These are phyloP conservation scores for Conoideocrella luteorostrata DNA, from an alignment of 2,329 filamentous ascomycete species.

Conservation along the genomic window DNA sequence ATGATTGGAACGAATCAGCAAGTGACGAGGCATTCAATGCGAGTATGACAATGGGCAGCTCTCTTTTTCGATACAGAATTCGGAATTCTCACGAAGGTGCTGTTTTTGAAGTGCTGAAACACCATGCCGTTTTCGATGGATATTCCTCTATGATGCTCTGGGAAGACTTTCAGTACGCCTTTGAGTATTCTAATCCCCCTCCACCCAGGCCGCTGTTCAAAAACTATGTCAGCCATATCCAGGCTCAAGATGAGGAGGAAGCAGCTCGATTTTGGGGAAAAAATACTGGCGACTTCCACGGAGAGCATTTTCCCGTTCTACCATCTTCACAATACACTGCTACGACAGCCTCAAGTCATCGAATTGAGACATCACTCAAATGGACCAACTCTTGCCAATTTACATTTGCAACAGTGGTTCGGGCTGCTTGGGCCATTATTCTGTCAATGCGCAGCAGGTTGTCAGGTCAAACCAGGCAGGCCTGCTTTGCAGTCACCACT, in stretches of 20 bases:
- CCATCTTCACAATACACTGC: neutral
- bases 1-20: no score
- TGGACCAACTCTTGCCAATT: no score
- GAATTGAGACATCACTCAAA: neutral
- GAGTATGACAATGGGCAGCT: neutral
- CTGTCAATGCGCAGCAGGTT: conserved; percentile 12
- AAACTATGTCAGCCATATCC: neutral
- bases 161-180: neutral
- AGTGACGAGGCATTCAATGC: no score
- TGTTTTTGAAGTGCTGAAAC: neutral
- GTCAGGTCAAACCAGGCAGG: conserved; percentile 9
- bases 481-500: conserved; percentile 18
- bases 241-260: neutral
- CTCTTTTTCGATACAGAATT: neutral
- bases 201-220: neutral
- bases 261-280: neutral
- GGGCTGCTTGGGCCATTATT: conserved; percentile 21
- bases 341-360: neutral
- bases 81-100: neutral
- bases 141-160: neutral
- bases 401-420: conserved; percentile 10
- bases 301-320: neutral
- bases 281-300: neutral
- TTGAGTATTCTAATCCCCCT: neutral
- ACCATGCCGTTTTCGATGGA: conserved; percentile 1